phyloP scores from a whole-genome alignment of 768 basidiomycete genomes.

The Lactarius psammicola region DNA sequence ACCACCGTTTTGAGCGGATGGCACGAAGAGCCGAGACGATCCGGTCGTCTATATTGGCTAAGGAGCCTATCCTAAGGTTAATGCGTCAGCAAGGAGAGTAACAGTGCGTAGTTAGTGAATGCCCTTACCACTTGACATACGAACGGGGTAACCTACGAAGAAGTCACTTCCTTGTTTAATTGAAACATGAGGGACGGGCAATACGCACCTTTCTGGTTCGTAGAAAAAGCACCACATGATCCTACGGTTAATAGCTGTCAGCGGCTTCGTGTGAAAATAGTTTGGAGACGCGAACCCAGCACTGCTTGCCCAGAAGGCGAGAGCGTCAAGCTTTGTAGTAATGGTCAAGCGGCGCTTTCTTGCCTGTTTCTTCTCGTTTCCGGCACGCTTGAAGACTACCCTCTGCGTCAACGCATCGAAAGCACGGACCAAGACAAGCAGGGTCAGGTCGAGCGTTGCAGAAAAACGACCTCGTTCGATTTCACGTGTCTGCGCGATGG shows the following conservation, averaged over 20 bases:
- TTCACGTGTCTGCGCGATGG: conserved; percentile 11
- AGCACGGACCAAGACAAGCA: conserved; percentile 68
- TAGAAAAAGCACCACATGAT: conserved; percentile 93
- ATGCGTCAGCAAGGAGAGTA: conserved; percentile 2
- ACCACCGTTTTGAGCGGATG: conserved; percentile 57
- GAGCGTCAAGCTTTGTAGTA: conserved; percentile 56
- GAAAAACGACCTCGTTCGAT: conserved; percentile 36
- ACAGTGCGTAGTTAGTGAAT: neutral
- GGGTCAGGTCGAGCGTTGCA: conserved; percentile 64
- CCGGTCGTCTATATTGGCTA: conserved; percentile 66
- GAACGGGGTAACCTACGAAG: conserved; percentile 52
- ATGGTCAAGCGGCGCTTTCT: conserved; percentile 37
- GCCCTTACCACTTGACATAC: conserved; percentile 62
- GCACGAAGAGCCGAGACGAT: conserved; percentile 53
- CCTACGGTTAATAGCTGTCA: conserved; percentile 39
- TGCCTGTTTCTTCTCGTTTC: conserved; percentile 34
- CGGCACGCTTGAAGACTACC: conserved; percentile 40
- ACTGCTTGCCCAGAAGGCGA: conserved; percentile 76
- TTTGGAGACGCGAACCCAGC: conserved; percentile 53
- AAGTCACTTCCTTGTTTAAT: conserved; percentile 8
- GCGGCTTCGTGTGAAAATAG: neutral
- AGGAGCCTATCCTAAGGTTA: conserved; percentile 53
- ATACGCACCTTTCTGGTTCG: conserved; percentile 58
- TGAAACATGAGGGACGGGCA: neutral
- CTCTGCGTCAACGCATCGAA: conserved; percentile 60